phyloP scores from a whole-genome alignment of 2,329 filamentous ascomycete genomes.

The Parafenestella ontariensis region DNA sequence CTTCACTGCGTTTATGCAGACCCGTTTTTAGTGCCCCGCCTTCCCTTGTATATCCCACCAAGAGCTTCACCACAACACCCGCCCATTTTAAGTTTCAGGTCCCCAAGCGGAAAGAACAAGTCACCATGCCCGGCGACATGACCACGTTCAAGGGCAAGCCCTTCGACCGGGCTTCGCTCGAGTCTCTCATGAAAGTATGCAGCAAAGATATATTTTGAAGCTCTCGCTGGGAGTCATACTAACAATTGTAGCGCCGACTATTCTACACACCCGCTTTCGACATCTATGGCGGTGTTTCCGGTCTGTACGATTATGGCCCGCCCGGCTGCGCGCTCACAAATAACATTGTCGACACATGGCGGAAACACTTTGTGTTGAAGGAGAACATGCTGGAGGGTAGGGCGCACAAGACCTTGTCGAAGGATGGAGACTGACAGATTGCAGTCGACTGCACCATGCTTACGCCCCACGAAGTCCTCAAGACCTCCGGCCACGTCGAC shows the following conservation, averaged over 20 bases:
- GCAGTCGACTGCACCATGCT: conserved; percentile 87
- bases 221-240: conserved; percentile 26
- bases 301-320: conserved; percentile 92
- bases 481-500: conserved; percentile 93
- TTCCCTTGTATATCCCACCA: conserved; percentile 37
- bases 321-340: conserved; percentile 85
- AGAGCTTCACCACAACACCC: conserved; percentile 45
- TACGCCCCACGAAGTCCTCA: conserved; percentile 91
- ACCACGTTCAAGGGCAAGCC: conserved; percentile 78
- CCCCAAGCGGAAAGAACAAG: conserved; percentile 36
- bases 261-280: conserved; percentile 98
- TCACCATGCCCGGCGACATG: conserved; percentile 42
- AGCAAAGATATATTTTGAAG: conserved; percentile 44
- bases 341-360: conserved; percentile 87
- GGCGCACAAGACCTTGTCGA: conserved; percentile 17
- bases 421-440: conserved; percentile 21
- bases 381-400: conserved; percentile 86
- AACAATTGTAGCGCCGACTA: conserved; percentile 43
- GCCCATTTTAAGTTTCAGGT: conserved; percentile 36
- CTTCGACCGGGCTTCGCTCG: conserved; percentile 81
- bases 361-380: conserved; percentile 91
- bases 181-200: conserved; percentile 84
- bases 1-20: conserved; percentile 31
- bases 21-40: conserved; percentile 44
- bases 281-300: conserved; percentile 87